Evolutionary conservation across 208 protist genomes (phyloP), one percentile per base, ranked within the genome.

Genomic region (Leishmania arabica): DNA sequence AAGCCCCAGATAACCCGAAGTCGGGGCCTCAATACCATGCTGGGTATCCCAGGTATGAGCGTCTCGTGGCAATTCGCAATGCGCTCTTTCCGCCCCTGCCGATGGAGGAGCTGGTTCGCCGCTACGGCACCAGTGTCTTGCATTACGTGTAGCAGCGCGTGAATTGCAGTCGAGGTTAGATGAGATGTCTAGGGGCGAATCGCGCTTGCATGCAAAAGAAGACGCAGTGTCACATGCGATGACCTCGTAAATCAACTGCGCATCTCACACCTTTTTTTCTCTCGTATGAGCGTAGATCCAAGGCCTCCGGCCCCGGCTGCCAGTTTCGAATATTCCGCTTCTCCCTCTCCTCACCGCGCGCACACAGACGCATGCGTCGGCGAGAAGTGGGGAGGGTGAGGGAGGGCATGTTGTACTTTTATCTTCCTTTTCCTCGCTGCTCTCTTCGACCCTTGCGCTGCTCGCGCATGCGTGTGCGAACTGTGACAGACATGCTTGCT

Each of bases 1-100:
- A 79, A 37, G 56, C 71, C 0, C 82, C 90, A 62, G 74, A 79
- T 11, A 75, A 78, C 58, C 27, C 64, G 3, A n/a, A 60, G 21
- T 53, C 82, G 27, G 54, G 71, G 13, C 58, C 69, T n/a, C 42
- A 68, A 17, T 60, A 69, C 60, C 74, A 78, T 27, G 24, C 76
- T 2, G 92, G 87, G 6, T 97, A 93, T 79, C 94, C 94, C 54
- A 88, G 88, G 68, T 97, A 94, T 80, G 84, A 87, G 6, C 84
- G 92, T 37, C 80, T 97, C 15, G 56, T 80, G 3, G 85, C 85
- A 64, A 92, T 97, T 56, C 91, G 83, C 65, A 56, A 76, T 3
- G 37, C 80, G 5, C 90, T 97, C 1, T 97, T 97, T 53, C 92
- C 94, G 27, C 86, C 87, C 40, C 88, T 97, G 34, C 85, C 94